Conservation (phyloP, 768 basidiomycete genomes). For the Hypholoma fasciculare region DNA sequence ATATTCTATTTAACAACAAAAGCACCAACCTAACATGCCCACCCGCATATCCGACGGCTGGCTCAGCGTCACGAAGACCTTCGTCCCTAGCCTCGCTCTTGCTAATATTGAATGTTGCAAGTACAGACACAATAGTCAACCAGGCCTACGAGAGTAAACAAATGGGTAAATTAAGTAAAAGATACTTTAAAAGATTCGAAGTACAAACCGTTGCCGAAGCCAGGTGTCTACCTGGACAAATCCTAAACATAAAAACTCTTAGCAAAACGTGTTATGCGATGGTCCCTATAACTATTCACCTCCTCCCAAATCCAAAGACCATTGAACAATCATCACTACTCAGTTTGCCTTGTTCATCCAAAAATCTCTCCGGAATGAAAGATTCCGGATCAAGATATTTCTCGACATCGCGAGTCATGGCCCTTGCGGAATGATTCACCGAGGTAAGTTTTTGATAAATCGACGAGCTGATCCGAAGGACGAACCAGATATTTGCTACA, state of each 20-base stretch:
- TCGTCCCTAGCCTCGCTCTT: constrained; percentile 8
- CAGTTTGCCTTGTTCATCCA: constrained; percentile 14
- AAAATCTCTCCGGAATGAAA: constrained; percentile 28
- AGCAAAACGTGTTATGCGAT: background rate
- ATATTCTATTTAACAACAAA: background rate
- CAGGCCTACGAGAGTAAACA: constrained; percentile 11
- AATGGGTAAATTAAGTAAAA: background rate
- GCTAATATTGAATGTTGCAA: constrained; percentile 15
- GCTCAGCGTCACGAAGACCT: constrained; percentile 9
- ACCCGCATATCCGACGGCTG: constrained; percentile 11
- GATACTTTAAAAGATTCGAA: background rate
- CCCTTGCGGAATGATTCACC: constrained; percentile 8
- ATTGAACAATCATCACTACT: constrained; percentile 14
- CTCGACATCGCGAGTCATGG: constrained; percentile 22
- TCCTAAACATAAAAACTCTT: constrained; percentile 4
- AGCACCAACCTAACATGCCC: constrained; percentile 7
- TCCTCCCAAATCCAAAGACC: constrained; percentile 24
- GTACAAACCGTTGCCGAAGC: constrained; percentile 15
- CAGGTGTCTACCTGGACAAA: constrained; percentile 20
- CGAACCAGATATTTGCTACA: constrained; percentile 19
- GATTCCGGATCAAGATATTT: constrained; percentile 24
- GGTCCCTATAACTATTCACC: constrained; percentile 7
- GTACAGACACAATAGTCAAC: constrained; percentile 16
- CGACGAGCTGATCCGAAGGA: background rate
- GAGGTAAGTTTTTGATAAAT: background rate